Base-by-base conservation (phyloP, 208 protist species). In the Tetramitus jugosus region DNA sequence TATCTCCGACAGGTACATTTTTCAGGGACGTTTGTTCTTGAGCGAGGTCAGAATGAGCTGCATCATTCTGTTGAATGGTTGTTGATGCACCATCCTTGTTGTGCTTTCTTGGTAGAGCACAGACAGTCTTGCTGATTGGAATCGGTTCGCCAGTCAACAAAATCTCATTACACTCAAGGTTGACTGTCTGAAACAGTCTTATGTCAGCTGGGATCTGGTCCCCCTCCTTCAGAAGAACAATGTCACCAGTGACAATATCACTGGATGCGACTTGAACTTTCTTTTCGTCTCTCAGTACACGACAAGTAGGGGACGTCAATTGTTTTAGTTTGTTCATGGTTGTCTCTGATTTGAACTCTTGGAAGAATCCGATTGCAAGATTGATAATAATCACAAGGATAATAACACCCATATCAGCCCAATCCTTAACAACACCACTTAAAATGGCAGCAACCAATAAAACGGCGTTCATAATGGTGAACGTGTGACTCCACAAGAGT, bases 381-480 rank as follows among this genome's bases (percentile, higher is more conserved):
- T 94, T 94, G 81, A 94, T 91, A 67, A 94, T 53, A 33, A 94
- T 81, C 64, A 94, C 84, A 74, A 89, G 87, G 60, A 90, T 72
- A 33, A 94, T 88, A 20, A 94, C 86, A 61, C 87, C 90, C 60
- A 91, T 90, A 82, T 94, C 91, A 17, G 86, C 88, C 89, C 89
- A 94, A 79, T 94, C 89, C 77, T 85, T 79, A 72, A 92, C 91
- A 62, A 90, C 79, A 60, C 77, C 87, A 76, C 85, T 87, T 76
- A 93, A 91, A 40, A 92, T 83, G 74, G 90, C 85, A 46, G 93
- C 89, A 65, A 93, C 89, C 31, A 84, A 53, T 65, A 94, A 84
- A 74, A 94, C 87, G 33, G 92, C 76, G n/a, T 88, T 93, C 79
- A 94, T 94, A 83, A 87, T 86, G 76, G 91, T 93, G 81, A 92